Conservation (phyloP, 164 flowering plant species). For the Tetracentron sinense region DNA sequence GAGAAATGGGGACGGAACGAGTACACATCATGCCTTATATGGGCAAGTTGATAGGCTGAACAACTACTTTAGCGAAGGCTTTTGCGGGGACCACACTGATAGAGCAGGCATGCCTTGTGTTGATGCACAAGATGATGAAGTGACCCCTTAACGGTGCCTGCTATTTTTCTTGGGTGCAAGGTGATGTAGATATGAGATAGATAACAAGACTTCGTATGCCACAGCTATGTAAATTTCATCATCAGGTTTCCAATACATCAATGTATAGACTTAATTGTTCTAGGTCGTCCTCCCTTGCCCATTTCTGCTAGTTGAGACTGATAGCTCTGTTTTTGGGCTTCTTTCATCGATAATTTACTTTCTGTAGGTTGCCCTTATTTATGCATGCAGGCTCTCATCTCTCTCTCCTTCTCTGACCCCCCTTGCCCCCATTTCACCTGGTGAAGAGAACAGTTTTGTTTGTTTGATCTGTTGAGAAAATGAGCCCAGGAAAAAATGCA, state of each 20-base stretch:
- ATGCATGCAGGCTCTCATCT: too few species aligned
- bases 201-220: not conserved
- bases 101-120: slow-evolving; percentile 5
- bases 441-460: too few species aligned
- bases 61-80: slow-evolving; percentile 6
- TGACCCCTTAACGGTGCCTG: slow-evolving; percentile 1
- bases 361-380: too few species aligned
- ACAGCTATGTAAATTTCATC: not conserved
- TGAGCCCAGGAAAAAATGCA: too few species aligned
- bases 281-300: too few species aligned
- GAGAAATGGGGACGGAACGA: not conserved
- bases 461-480: too few species aligned
- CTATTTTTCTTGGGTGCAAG: slow-evolving; percentile 4
- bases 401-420: too few species aligned
- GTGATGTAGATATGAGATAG: slow-evolving; percentile 12
- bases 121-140: slow-evolving; percentile 6
- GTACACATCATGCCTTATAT: slow-evolving; percentile 1
- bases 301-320: too few species aligned
- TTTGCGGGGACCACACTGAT: not conserved
- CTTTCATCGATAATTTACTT: too few species aligned
- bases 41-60: slow-evolving; percentile 11
- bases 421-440: too few species aligned
- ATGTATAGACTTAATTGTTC: too few species aligned
- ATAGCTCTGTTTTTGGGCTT: too few species aligned
- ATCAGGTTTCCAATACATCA: not conserved